Evolutionary conservation across 129 eudicot species (phyloP).

Genomic region (Chrysanthemum lavandulifolium): DNA sequence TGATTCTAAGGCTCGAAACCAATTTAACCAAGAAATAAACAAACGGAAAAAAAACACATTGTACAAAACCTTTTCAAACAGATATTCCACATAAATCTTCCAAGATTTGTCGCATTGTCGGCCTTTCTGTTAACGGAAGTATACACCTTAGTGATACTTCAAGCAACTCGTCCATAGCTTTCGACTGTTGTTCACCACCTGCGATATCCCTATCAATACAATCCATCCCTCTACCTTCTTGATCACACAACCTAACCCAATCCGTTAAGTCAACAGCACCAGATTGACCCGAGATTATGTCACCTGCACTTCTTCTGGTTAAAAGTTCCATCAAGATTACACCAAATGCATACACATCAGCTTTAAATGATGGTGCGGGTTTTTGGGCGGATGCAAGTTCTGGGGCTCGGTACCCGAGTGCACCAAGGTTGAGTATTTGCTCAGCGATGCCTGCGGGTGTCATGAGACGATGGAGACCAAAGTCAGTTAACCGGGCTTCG

Average conservation of each 20-base stretch:
- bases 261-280: constrained; percentile 94
- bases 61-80: constrained; percentile 52
- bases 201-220: constrained; percentile 86
- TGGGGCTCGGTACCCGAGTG: constrained; percentile 96
- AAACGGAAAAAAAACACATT: constrained; percentile 33
- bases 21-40: constrained; percentile 33
- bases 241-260: constrained; percentile 92
- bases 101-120: constrained; percentile 77
- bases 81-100: constrained; percentile 75
- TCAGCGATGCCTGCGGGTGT: constrained; percentile 87
- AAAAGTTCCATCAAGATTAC: constrained; percentile 93
- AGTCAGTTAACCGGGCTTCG: constrained; percentile 71
- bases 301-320: constrained; percentile 97
- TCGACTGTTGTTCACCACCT: constrained; percentile 63
- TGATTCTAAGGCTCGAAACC: constrained; percentile 36
- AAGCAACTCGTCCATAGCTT: constrained; percentile 88
- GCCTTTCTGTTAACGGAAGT: constrained; percentile 91
- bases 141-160: constrained; percentile 85
- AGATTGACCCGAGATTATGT: constrained; percentile 93
- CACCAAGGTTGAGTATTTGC: constrained; percentile 91
- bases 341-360: constrained; percentile 91
- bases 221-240: constrained; percentile 89
- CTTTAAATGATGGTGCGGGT: constrained; percentile 73
- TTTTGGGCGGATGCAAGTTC: constrained; percentile 72
- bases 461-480: constrained; percentile 92